Percentiles rank a stretch among this genome's conserved stretches.
Conservation (phyloP, 1,284 basidiomycete genomes). For the Moniliella sp. region DNA sequence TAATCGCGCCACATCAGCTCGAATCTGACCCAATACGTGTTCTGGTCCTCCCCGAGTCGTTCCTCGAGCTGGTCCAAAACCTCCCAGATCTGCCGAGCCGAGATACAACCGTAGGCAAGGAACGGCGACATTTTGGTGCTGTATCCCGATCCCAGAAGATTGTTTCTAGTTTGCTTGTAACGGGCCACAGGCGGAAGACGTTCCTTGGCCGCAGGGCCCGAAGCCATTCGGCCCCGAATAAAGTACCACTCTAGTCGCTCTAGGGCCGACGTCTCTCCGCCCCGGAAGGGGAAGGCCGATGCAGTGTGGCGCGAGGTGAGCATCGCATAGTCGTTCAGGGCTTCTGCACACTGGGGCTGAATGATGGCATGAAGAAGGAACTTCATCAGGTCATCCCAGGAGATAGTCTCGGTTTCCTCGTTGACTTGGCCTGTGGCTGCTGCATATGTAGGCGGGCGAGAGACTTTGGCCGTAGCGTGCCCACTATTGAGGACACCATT, state of each 20-base stretch:
- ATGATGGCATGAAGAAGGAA: slow-evolving; percentile 15
- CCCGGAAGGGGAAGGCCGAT: slow-evolving; percentile 21
- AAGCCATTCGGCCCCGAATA: slow-evolving; percentile 18
- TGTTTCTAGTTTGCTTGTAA: slow-evolving; percentile 43
- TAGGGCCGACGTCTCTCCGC: slow-evolving; percentile 21
- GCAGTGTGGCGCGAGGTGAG: slow-evolving; percentile 20
- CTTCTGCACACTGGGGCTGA: too few species aligned
- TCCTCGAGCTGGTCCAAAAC: slow-evolving; percentile 33
- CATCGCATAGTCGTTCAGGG: slow-evolving; percentile 15
- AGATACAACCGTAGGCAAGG: slow-evolving; percentile 39
- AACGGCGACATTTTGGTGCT: slow-evolving; percentile 42
- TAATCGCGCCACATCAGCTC: slow-evolving; percentile 43
- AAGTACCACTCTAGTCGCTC: slow-evolving; percentile 28
- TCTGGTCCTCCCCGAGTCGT: slow-evolving; percentile 32
- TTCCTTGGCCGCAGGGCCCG: slow-evolving; percentile 15
- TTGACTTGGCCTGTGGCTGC: slow-evolving; percentile 13
- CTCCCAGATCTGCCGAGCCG: slow-evolving; percentile 36
- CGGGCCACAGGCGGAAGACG: slow-evolving; percentile 31
- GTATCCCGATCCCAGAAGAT: slow-evolving; percentile 40
- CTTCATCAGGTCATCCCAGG: slow-evolving; percentile 21
- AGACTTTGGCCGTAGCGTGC: too few species aligned
- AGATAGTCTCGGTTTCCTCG: slow-evolving; percentile 20
- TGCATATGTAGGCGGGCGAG: too few species aligned
- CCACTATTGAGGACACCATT: slow-evolving; percentile 14
- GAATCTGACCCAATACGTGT: slow-evolving; percentile 39